Evolutionary conservation across 139 green algal genomes (phyloP).

Genomic region (Chlamydomonas incerta): DNA sequence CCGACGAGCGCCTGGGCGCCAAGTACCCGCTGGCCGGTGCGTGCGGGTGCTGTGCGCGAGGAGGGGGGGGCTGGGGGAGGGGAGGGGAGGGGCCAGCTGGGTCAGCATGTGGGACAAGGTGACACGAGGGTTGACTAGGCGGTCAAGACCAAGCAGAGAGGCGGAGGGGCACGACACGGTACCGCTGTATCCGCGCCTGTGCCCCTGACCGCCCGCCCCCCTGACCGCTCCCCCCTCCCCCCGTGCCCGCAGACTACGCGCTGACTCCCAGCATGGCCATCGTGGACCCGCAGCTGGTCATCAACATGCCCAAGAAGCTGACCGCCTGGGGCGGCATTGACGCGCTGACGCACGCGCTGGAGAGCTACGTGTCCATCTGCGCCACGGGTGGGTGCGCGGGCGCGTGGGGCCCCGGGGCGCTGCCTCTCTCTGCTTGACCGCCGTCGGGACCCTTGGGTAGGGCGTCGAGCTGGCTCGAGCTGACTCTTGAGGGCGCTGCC

Average conservation of each 20-base stretch:
- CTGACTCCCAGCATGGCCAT: slow-evolving; percentile 69
- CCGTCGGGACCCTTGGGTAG: too few species aligned
- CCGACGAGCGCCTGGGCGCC: slow-evolving; percentile 65
- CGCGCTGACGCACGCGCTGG: slow-evolving; percentile 76
- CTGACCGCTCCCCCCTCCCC: neutral
- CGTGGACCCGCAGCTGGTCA: slow-evolving; percentile 60
- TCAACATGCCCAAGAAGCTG: slow-evolving; percentile 72
- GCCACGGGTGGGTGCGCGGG: slow-evolving; percentile 49
- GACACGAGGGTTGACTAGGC: too few species aligned
- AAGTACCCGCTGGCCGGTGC: slow-evolving; percentile 70
- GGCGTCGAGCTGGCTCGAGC: too few species aligned
- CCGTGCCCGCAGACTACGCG: slow-evolving; percentile 60
- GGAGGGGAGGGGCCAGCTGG: too few species aligned
- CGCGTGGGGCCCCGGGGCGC: neutral
- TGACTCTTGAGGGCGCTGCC: too few species aligned
- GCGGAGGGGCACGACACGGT: too few species aligned
- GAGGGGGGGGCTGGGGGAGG: too few species aligned
- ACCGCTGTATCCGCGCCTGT: too few species aligned
- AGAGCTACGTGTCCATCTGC: slow-evolving; percentile 75
- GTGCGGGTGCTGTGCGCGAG: neutral
- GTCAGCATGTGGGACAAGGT: too few species aligned
- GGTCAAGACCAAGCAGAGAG: too few species aligned
- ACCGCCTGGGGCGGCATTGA: slow-evolving; percentile 79
- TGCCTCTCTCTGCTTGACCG: too few species aligned
- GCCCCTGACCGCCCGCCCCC: neutral